phyloP scores from a whole-genome alignment of 345 rosid genomes.

The Eucalyptus cloeziana region DNA sequence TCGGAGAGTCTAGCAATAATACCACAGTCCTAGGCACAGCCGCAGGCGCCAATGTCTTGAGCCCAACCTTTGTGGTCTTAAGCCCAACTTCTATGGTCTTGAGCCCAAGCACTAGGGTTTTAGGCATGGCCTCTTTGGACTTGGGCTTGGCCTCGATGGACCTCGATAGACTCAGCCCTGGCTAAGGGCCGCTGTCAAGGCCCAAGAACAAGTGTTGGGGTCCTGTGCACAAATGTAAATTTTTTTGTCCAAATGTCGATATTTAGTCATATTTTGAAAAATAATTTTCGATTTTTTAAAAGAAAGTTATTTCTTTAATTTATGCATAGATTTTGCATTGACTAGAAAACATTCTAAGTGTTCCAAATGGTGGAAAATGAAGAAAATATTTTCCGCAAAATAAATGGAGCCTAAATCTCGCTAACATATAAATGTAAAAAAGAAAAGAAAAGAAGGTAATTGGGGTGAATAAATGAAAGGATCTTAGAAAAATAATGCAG shows the following conservation, averaged over 20 bases:
- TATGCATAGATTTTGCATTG: background rate
- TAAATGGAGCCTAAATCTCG: fast-evolving
- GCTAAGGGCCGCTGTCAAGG: fast-evolving
- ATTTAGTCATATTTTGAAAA: too few relatives aligned
- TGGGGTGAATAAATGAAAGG: background rate
- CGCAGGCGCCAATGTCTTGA: fast-evolving
- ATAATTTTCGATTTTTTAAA: fast-evolving
- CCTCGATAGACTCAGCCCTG: background rate
- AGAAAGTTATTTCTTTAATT: too few relatives aligned
- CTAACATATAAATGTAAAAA: background rate
- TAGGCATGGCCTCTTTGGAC: background rate
- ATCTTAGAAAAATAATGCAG: background rate
- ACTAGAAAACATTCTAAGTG: background rate
- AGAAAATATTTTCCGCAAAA: too few relatives aligned
- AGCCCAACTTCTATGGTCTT: background rate
- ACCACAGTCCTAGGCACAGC: fast-evolving
- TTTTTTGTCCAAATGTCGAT: too few relatives aligned
- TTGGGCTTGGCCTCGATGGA: background rate
- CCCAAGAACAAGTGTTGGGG: background rate
- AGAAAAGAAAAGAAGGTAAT: fast-evolving
- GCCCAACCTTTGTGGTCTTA: background rate
- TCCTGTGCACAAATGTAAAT: fast-evolving
- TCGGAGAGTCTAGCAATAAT: background rate
- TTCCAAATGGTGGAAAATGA: background rate
- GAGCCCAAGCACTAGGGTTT: background rate